phyloP scores from a whole-genome alignment of 75 land plant genomes.

The Pseudotsuga menziesii region DNA sequence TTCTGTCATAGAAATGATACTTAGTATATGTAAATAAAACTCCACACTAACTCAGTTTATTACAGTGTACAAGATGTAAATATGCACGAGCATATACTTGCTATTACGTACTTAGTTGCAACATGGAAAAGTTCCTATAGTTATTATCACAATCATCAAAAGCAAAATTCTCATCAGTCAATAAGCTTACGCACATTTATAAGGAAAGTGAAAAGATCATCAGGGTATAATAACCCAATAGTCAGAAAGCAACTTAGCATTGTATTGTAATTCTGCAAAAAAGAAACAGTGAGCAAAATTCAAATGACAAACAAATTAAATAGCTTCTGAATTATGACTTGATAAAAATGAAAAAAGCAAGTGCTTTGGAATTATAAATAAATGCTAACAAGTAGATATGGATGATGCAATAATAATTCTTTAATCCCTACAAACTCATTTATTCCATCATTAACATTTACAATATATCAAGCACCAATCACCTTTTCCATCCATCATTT shows the following conservation, averaged over 20 bases:
- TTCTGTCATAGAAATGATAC: slow-evolving; percentile 34
- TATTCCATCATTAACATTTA: too few relatives aligned
- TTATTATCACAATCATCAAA: neutral
- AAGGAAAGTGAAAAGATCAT: slow-evolving; percentile 73
- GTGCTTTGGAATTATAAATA: too few relatives aligned
- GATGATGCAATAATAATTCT: too few relatives aligned
- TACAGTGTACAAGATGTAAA: neutral
- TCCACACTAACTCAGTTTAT: neutral
- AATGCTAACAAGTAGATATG: too few relatives aligned
- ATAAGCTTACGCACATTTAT: slow-evolving; percentile 48
- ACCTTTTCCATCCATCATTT: too few relatives aligned
- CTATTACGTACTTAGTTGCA: neutral
- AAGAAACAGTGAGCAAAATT: neutral
- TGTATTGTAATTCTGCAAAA: slow-evolving; percentile 84
- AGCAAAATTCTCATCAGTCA: neutral
- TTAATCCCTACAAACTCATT: too few relatives aligned
- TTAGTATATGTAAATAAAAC: neutral
- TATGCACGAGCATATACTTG: neutral
- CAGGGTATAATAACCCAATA: slow-evolving; percentile 80
- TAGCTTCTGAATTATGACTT: too few relatives aligned
- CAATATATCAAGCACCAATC: too few relatives aligned
- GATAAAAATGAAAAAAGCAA: too few relatives aligned
- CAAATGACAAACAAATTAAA: neutral
- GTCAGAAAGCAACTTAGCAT: slow-evolving; percentile 87
- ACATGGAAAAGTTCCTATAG: neutral